Evolutionary conservation across 1,284 basidiomycete species (phyloP).

Genomic region (Austroboletus niveus): DNA sequence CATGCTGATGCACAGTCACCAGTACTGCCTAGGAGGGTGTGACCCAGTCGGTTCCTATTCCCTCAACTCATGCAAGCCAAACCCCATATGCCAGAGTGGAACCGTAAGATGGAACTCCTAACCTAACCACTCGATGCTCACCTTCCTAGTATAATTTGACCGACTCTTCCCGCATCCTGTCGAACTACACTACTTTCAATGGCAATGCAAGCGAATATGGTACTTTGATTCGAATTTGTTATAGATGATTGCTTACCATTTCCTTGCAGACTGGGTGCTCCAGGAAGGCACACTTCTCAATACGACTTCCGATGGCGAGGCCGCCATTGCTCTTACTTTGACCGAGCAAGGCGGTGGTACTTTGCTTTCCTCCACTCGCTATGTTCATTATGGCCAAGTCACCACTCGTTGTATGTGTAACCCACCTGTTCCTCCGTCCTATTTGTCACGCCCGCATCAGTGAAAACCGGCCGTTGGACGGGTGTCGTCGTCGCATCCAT

Average conservation of each 20-base stretch:
- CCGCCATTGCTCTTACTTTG: conserved; percentile 63
- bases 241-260: not conserved
- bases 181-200: conserved; percentile 62
- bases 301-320: conserved; percentile 59
- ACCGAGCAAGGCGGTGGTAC: conserved; percentile 73
- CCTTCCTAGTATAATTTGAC: conserved; percentile 55
- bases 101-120: conserved; percentile 41
- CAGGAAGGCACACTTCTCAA: conserved; percentile 66
- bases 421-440: not conserved
- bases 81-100: conserved; percentile 66
- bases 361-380: conserved; percentile 74
- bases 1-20: conserved; percentile 5
- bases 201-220: conserved; percentile 70
- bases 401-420: conserved; percentile 58
- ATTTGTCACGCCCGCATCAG: conserved; percentile 32
- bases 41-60: conserved; percentile 69
- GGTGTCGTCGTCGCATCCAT: conserved; percentile 84
- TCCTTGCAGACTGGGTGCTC: conserved; percentile 60
- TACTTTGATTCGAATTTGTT: conserved; percentile 4
- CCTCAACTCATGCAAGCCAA: conserved; percentile 66
- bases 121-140: conserved; percentile 1
- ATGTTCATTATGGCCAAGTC: conserved; percentile 78
- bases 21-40: conserved; percentile 83
- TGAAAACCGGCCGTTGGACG: conserved; percentile 68
- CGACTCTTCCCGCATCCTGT: conserved; percentile 64